These are phyloP conservation scores for Firmiana major DNA, from an alignment of 345 rosid species.

Conservation along the genomic window DNA sequence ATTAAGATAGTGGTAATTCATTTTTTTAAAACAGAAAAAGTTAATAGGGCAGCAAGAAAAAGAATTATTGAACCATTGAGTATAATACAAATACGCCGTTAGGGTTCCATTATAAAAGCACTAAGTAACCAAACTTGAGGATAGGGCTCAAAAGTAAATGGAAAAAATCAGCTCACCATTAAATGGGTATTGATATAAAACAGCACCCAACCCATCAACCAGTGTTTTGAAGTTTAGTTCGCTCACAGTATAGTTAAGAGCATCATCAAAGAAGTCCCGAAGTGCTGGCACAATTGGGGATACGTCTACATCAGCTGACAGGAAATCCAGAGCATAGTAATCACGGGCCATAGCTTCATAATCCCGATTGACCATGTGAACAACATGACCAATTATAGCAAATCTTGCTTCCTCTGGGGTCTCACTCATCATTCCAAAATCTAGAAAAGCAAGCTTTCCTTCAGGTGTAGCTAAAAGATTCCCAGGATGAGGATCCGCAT, in stretches of 20 bases:
- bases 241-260: slow-evolving; percentile 83
- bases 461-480: slow-evolving; percentile 96
- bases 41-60: background rate
- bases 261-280: slow-evolving; percentile 84
- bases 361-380: slow-evolving; percentile 94
- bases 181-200: slow-evolving; percentile 86
- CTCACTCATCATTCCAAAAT: slow-evolving; percentile 99
- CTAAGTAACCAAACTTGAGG: background rate
- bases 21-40: background rate
- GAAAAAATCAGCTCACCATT: slow-evolving; percentile 43
- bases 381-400: slow-evolving; percentile 91
- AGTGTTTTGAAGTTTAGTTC: slow-evolving; percentile 89
- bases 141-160: background rate
- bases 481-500: slow-evolving; percentile 99
- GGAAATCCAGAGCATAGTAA: slow-evolving; percentile 80
- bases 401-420: slow-evolving; percentile 96
- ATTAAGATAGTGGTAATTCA: background rate
- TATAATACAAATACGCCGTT: too few relatives aligned
- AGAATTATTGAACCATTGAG: background rate
- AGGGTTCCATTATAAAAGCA: background rate
- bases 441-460: slow-evolving; percentile 96
- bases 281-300: slow-evolving; percentile 92
- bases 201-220: slow-evolving; percentile 92
- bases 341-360: slow-evolving; percentile 98
- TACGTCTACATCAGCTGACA: slow-evolving; percentile 86